Percentiles rank a stretch among this genome's conserved stretches.
phyloP scores from a whole-genome alignment of 129 eudicot genomes.

The Artemisia tridentata region DNA sequence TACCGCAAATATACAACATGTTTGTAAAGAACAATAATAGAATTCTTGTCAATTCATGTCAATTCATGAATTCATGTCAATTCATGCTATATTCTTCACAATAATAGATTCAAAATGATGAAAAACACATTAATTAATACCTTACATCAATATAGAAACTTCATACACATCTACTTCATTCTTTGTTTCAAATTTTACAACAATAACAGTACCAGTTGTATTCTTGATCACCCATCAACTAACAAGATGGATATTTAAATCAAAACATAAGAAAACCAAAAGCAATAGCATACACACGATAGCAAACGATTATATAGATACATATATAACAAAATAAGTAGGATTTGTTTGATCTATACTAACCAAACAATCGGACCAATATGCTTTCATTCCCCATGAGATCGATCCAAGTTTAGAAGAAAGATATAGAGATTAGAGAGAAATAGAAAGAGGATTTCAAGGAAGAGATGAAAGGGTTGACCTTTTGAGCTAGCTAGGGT shows the following conservation, averaged over 20 bases:
- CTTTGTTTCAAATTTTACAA: slow-evolving; percentile 32
- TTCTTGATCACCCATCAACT: slow-evolving; percentile 20
- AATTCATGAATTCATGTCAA: slow-evolving; percentile 7
- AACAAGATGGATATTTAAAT: slow-evolving; percentile 11
- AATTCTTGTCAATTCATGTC: slow-evolving; percentile 16
- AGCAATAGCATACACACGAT: neutral
- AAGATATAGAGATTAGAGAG: neutral
- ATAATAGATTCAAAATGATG: slow-evolving; percentile 18
- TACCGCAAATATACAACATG: no score
- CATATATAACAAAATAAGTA: neutral
- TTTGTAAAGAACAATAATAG: slow-evolving; percentile 10
- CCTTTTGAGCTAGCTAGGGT: slow-evolving; percentile 38
- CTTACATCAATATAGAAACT: slow-evolving; percentile 25
- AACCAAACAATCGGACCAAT: slow-evolving; percentile 43
- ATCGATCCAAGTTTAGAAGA: slow-evolving; percentile 21
- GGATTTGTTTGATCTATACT: slow-evolving; percentile 39
- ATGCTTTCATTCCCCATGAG: slow-evolving; percentile 43
- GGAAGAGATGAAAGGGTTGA: slow-evolving; percentile 33
- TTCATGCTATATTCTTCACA: slow-evolving; percentile 25
- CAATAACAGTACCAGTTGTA: slow-evolving; percentile 17
- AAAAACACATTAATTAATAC: slow-evolving; percentile 10
- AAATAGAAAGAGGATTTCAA: neutral
- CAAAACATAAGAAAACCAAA: neutral
- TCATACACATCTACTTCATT: slow-evolving; percentile 28
- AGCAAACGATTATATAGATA: slow-evolving; percentile 3